Evolutionary conservation across 2,329 filamentous ascomycete genomes (phyloP), one percentile per base, ranked within the genome.

Genomic region (Aspergillus fumigatus): DNA sequence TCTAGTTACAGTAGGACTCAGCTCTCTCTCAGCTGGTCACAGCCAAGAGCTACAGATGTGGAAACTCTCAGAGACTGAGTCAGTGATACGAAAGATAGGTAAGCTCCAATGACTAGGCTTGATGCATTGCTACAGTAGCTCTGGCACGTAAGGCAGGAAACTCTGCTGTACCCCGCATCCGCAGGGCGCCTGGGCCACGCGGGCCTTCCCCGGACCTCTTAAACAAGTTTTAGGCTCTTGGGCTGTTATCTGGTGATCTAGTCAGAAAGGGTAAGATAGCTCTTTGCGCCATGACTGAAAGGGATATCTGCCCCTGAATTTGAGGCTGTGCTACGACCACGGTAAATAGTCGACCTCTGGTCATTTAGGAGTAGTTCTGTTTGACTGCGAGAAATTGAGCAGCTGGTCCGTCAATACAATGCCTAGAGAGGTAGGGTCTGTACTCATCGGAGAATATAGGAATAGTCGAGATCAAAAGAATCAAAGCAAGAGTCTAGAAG

Each of bases 151-250:
- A 21, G 40, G 40, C 40, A 43, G 32, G 32, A 38, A 17, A 10
- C 11, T 9, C n/a, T 19, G 43, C 51, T 64, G 53, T 65, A 61
- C 63, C 63, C 63, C 63, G 62, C 63, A 65, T 65, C 63, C 62
- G 62, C 21, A 52, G 27, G 43, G 55, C 57, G 54, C 56, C 58
- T 59, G 62, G 62, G 50, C 60, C 62, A 65, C 63, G 55, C 58
- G 63, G 63, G 60, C 59, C 56, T 61, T 60, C 56, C 61, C 61
- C 63, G 57, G 49, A 49, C 43, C 43, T 48, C 45, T 40, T 27
- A 45, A 7, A 17, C 5, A 7, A 38, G 14, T 56, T 47, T 50
- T 56, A 29, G 48, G 19, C n/a, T 51, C 3, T 43, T 19, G n/a
- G 2, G n/a, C 8, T 43, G 40, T 21, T 50, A 35, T 41, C 10